These are phyloP conservation scores for Ophiostoma novo-ulmi DNA, from an alignment of 2,329 filamentous ascomycete species.

Conservation along the genomic window DNA sequence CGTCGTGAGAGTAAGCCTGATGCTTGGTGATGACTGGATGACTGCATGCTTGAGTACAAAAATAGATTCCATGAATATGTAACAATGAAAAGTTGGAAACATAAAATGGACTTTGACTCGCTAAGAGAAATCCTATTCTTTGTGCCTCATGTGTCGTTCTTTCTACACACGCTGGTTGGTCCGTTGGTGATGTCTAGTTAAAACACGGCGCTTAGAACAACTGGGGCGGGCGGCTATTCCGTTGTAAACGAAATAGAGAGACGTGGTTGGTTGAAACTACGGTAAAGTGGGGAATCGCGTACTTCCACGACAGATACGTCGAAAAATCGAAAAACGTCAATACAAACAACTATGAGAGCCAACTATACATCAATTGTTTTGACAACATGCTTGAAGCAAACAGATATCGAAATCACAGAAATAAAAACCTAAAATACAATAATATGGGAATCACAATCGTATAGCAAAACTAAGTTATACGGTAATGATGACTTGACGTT, in stretches of 20 bases:
- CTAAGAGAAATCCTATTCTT: not conserved
- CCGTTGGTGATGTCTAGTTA: not conserved
- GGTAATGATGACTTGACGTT: not conserved
- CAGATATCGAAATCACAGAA: not conserved
- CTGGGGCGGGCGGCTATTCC: slow-evolving; percentile 15
- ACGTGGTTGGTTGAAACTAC: not conserved
- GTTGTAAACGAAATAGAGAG: not conserved
- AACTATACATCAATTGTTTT: no score
- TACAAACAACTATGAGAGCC: not conserved
- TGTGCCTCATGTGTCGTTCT: slow-evolving; percentile 3
- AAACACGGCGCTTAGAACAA: slow-evolving; percentile 1
- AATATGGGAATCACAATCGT: not conserved
- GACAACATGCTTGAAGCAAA: not conserved
- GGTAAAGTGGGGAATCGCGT: not conserved
- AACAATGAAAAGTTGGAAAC: not conserved
- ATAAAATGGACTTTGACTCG: not conserved
- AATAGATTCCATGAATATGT: not conserved
- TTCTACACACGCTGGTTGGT: slow-evolving; percentile 3
- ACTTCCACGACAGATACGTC: not conserved
- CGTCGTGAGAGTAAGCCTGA: not conserved
- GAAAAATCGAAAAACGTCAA: not conserved
- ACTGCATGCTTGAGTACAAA: not conserved
- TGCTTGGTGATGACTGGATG: not conserved
- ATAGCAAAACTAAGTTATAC: not conserved
- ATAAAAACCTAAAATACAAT: not conserved